These are phyloP conservation scores for Cladobotryum protrusum DNA, from an alignment of 2,329 filamentous ascomycete genomes.

Conservation along the genomic window DNA sequence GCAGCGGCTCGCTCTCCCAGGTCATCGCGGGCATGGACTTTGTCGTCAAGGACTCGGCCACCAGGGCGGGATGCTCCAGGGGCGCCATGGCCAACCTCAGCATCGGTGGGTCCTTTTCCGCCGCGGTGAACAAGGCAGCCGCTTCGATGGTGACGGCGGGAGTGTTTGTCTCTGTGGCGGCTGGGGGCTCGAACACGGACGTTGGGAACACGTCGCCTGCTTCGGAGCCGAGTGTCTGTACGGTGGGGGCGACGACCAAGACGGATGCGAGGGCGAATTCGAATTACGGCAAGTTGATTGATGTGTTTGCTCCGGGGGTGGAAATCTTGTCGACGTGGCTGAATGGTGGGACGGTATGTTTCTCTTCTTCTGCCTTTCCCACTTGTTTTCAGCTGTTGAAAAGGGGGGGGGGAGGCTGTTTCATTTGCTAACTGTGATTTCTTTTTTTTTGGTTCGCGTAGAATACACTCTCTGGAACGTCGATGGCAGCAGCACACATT, in stretches of 20 bases:
- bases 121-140: slow-evolving; percentile 46
- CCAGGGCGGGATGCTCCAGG: slow-evolving; percentile 32
- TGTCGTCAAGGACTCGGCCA: slow-evolving; percentile 31
- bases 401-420: too few relatives aligned
- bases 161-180: slow-evolving; percentile 50
- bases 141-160: slow-evolving; percentile 38
- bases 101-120: slow-evolving; percentile 42
- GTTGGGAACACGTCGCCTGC: slow-evolving; percentile 42
- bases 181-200: slow-evolving; percentile 44
- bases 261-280: slow-evolving; percentile 40
- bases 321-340: slow-evolving; percentile 43
- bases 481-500: slow-evolving; percentile 39
- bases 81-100: slow-evolving; percentile 52
- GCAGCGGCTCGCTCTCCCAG: slow-evolving; percentile 28
- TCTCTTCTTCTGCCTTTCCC: background rate
- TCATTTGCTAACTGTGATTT: background rate
- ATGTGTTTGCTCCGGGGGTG: slow-evolving; percentile 48
- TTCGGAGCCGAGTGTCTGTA: slow-evolving; percentile 42
- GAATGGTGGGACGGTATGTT: slow-evolving; percentile 26
- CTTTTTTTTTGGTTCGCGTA: slow-evolving; percentile 21
- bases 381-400: too few relatives aligned
- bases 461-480: slow-evolving; percentile 39
- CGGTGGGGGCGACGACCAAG: slow-evolving; percentile 42
- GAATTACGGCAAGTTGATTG: slow-evolving; percentile 45
- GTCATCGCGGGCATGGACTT: slow-evolving; percentile 42